Base-by-base conservation (phyloP, 305 asterid species). In the Solanum aculeatissimum region DNA sequence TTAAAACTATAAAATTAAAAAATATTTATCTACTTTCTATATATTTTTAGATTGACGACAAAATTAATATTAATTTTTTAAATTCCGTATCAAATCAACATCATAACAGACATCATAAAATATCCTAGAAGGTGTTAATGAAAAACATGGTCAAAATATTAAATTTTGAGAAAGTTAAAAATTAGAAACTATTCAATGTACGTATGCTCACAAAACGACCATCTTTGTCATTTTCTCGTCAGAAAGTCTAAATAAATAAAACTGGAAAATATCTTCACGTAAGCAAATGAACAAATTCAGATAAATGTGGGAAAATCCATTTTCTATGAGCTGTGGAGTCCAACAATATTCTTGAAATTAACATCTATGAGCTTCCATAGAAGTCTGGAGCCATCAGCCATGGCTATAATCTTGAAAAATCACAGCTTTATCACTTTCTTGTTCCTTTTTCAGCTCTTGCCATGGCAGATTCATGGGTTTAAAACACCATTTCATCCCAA, bases 401-500 rank as follows among this genome's bases (percentile, higher is more conserved):
- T 89, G 91, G 51, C 45, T 40, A 43, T 45, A 87, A 74, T 53
- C 82, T 74, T 86, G 85, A 85, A 65, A 85, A 86, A 60, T 91
- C 92, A 51, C 86, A 87, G 16, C 80, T 43, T 89, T 40, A n/a
- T 70, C 84, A 82, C 82, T 86, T 14, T 86, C 89, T 49, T 55
- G 72, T 4, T 89, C 80, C 29, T 89, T 84, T 88, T 54, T 54
- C 75, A 86, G 57, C 18, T 88, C 42, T 85, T 43, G 12, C 9
- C 82, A 16, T 82, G 65, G 9, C 82, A 83, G 69, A 87, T 87
- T 58, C 86, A 90, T 57, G 92, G 93, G 72, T 83, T 91, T 38
- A 90, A 92, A 86, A 86, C 90, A 82, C 97, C 92, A 53, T 87
- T 97, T 90, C 88, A 87, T 32, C 91, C 98, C 29, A 40, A 42